A percentile compares a stretch with the other conserved stretches of the same genome.
phyloP scores from a whole-genome alignment of 164 flowering plant species.

The Echeveria elegans region DNA sequence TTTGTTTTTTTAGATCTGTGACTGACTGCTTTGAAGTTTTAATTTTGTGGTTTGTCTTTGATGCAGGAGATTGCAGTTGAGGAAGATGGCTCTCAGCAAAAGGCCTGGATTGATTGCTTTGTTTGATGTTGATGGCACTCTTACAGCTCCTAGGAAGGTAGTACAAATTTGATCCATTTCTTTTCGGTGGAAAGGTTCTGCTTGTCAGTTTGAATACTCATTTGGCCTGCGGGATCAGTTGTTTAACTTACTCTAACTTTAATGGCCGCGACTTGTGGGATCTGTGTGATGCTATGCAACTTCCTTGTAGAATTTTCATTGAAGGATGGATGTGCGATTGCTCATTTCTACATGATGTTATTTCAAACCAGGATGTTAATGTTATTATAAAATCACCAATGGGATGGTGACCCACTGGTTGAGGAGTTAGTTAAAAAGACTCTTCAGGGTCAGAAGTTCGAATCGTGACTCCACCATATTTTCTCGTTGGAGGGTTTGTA shows the following conservation, averaged over 20 bases:
- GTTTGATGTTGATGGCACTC: constrained; percentile 99
- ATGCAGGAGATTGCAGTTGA: constrained; percentile 1
- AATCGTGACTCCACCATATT: background rate
- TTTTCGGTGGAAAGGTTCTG: background rate
- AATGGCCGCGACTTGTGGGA: background rate
- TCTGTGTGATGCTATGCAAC: no score
- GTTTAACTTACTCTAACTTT: background rate
- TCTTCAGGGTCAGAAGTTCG: background rate
- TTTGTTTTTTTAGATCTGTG: background rate
- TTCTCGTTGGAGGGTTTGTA: no score
- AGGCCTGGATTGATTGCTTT: constrained; percentile 76
- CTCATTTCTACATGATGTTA: no score
- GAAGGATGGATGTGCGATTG: no score
- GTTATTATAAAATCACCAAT: no score
- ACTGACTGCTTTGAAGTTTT: background rate
- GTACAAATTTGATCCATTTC: constrained; percentile 16
- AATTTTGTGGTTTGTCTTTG: background rate
- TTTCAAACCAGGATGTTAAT: no score
- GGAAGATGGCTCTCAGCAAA: constrained; percentile 43
- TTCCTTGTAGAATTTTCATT: no score
- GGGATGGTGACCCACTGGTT: constrained; percentile 4
- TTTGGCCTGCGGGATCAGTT: background rate
- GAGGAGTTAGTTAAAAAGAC: no score
- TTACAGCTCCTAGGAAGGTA: constrained; percentile 96
- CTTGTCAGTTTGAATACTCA: background rate